These are phyloP conservation scores for Fusarium subtropicale DNA, from an alignment of 2,329 filamentous ascomycete genomes.

Conservation along the genomic window DNA sequence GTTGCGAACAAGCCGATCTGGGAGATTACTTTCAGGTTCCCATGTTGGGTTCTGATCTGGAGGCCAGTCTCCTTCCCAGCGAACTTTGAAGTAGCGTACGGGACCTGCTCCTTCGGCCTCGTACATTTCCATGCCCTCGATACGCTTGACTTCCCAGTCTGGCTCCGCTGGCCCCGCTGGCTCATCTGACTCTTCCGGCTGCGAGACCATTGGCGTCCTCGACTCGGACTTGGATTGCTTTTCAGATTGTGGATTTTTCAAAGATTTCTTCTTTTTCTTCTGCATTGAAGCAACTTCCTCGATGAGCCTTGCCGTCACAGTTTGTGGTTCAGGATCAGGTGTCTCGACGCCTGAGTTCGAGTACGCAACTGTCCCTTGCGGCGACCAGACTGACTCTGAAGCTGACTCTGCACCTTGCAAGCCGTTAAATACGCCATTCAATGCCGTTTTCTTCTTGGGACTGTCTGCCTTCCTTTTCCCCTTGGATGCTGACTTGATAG, in stretches of 20 bases:
- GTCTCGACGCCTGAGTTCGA: conserved; percentile 23
- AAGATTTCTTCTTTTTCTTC: conserved; percentile 6
- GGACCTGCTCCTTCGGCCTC: conserved; percentile 52
- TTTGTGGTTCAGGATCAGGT: background rate
- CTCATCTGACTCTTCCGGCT: conserved; percentile 40
- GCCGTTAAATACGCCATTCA: background rate
- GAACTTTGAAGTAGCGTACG: conserved; percentile 63
- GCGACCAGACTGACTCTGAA: conserved; percentile 4
- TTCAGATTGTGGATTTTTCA: background rate
- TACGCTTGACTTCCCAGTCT: conserved; percentile 58
- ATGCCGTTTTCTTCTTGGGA: background rate
- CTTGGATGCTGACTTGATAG: background rate
- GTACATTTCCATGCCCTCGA: conserved; percentile 57
- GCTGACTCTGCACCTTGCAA: background rate
- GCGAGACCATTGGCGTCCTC: background rate
- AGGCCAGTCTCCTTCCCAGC: conserved; percentile 69
- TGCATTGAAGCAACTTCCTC: conserved; percentile 7
- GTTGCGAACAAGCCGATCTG: conserved; percentile 54
- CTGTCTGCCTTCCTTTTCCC: conserved; percentile 4
- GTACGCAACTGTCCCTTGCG: conserved; percentile 6
- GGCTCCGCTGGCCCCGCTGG: conserved; percentile 1
- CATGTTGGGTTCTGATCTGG: conserved; percentile 67
- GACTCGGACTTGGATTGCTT: background rate
- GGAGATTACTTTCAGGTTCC: conserved; percentile 67
- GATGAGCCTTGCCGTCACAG: background rate